phyloP scores from a whole-genome alignment of 257 asterid genomes.

The Eucommia ulmoides region DNA sequence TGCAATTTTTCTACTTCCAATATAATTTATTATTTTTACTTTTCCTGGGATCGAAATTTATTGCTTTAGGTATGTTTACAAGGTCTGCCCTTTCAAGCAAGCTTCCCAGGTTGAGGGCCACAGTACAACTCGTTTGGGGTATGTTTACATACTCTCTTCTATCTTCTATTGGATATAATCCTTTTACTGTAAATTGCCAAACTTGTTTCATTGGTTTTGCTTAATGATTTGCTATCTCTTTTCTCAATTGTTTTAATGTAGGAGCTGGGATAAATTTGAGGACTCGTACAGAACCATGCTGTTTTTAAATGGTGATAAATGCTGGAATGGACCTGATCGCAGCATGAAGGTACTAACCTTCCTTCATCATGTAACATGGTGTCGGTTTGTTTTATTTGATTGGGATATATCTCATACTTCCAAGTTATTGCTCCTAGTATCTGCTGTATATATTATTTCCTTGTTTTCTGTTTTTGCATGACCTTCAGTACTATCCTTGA shows the following conservation, averaged over 20 bases:
- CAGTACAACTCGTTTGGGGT: slow-evolving; percentile 94
- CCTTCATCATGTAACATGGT: neutral
- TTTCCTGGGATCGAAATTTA: slow-evolving; percentile 7
- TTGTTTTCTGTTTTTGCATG: too few species aligned
- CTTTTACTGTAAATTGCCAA: too few species aligned
- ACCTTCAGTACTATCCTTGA: too few species aligned
- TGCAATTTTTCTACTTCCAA: slow-evolving; percentile 3
- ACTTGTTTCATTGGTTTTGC: slow-evolving; percentile 7
- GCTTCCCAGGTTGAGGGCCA: slow-evolving; percentile 91
- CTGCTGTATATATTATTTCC: too few species aligned
- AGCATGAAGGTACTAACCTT: slow-evolving; percentile 55
- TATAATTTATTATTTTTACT: slow-evolving; percentile 10
- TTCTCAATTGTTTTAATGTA: slow-evolving; percentile 11
- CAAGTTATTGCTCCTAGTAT: neutral
- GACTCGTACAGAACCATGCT: slow-evolving; percentile 62
- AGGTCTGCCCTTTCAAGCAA: slow-evolving; percentile 83
- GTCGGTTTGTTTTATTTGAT: neutral
- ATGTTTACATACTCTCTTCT: too few species aligned
- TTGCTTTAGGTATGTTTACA: slow-evolving; percentile 75
- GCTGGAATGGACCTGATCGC: slow-evolving; percentile 99
- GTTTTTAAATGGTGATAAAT: slow-evolving; percentile 74
- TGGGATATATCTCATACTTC: too few species aligned
- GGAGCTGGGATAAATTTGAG: slow-evolving; percentile 92
- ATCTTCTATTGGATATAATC: too few species aligned
- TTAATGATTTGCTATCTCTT: slow-evolving; percentile 1